Percentiles rank a stretch among this genome's conserved stretches.
Evolutionary conservation across 2,329 filamentous ascomycete species (phyloP).

Genomic region (Keithomyces neogunnii): DNA sequence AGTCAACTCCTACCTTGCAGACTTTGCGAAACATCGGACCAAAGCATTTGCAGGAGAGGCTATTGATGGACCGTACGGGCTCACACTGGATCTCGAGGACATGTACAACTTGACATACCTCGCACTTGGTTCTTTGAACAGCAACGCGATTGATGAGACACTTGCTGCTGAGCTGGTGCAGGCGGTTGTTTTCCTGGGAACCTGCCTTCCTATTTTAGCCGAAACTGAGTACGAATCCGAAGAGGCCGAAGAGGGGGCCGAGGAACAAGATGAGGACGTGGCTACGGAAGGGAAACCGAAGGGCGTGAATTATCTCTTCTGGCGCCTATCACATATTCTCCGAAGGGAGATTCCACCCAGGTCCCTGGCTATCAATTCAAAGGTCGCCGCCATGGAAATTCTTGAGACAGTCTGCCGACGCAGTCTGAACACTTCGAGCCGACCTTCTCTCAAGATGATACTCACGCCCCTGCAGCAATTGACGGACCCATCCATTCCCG

Average conservation of each 20-base stretch:
- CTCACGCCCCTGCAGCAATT: conserved; percentile 66
- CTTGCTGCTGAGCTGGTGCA: conserved; percentile 73
- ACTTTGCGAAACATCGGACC: conserved; percentile 58
- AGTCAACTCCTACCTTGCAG: conserved; percentile 67
- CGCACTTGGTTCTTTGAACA: conserved; percentile 47
- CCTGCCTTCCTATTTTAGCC: conserved; percentile 33
- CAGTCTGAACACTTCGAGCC: conserved; percentile 47
- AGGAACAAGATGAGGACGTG: conserved; percentile 32
- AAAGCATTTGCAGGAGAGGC: conserved; percentile 43
- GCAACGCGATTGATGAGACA: conserved; percentile 57
- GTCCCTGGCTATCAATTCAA: conserved; percentile 58
- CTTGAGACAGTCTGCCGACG: conserved; percentile 61
- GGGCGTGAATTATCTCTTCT: conserved; percentile 65
- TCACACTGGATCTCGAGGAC: conserved; percentile 56
- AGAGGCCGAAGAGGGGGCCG: conserved; percentile 32
- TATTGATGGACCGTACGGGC: conserved; percentile 60
- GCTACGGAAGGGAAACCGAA: conserved; percentile 19
- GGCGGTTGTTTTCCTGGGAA: conserved; percentile 75
- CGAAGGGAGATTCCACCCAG: conserved; percentile 64
- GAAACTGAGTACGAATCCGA: conserved; percentile 29
- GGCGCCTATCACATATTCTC: conserved; percentile 68
- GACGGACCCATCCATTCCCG: conserved; percentile 68
- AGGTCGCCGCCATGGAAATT: conserved; percentile 67
- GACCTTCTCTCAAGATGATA: conserved; percentile 53
- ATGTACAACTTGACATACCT: conserved; percentile 51